Evolutionary conservation across 106 monocot genomes (phyloP).

Genomic region (Dactylorhiza incarnata): DNA sequence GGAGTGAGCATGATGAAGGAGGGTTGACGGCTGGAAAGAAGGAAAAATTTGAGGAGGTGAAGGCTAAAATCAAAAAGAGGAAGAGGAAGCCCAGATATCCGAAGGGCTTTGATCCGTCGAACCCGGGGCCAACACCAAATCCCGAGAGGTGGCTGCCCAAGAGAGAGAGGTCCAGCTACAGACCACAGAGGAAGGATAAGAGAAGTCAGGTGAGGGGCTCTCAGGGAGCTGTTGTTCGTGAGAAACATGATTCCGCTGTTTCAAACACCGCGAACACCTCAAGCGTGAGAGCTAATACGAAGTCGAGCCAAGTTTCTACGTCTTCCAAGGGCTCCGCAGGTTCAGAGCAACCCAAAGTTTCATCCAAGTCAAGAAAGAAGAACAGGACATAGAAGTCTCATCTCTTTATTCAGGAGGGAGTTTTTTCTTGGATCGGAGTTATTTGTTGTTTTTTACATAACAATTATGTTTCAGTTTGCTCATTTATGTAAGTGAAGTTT

Average conservation of each 20-base stretch:
- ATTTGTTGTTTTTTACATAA: too few relatives aligned
- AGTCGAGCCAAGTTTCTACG: constrained; percentile 15
- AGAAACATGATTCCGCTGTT: constrained; percentile 57
- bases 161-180: constrained; percentile 86
- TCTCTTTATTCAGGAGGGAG: background rate
- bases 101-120: constrained; percentile 86
- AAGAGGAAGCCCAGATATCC: constrained; percentile 89
- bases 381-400: background rate
- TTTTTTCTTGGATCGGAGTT: too few relatives aligned
- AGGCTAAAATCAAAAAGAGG: constrained; percentile 73
- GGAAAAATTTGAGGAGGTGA: constrained; percentile 52
- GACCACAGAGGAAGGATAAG: constrained; percentile 93
- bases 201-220: constrained; percentile 82
- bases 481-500: too few relatives aligned
- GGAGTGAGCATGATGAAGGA: constrained; percentile 74
- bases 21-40: constrained; percentile 22
- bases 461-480: too few relatives aligned
- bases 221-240: constrained; percentile 74
- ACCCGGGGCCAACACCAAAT: constrained; percentile 89
- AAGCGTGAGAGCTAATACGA: constrained; percentile 11
- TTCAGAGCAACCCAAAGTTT: constrained; percentile 25
- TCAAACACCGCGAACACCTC: constrained; percentile 5
- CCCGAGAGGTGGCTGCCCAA: constrained; percentile 96
- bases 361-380: constrained; percentile 50
- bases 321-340: constrained; percentile 25